A percentile compares a stretch with the other conserved stretches of the same genome.
Evolutionary conservation across 805 yeast genomes (phyloP).

Genomic region (Kodamaea laetipori): DNA sequence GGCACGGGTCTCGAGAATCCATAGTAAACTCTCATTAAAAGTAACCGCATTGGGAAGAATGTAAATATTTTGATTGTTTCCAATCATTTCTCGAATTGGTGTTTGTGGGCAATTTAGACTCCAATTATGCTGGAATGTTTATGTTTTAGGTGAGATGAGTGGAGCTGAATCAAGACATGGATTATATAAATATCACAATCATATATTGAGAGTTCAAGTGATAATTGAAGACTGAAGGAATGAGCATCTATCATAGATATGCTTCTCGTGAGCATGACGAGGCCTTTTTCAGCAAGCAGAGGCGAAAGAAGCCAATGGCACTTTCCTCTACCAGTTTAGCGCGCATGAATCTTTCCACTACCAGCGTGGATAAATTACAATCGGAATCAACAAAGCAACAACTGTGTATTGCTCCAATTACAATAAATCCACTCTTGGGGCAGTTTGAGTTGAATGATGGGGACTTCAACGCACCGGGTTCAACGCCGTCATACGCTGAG

Average conservation of each 20-base stretch:
- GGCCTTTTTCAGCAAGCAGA: constrained; percentile 15
- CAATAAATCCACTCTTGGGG: constrained; percentile 11
- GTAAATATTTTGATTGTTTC: constrained; percentile 8
- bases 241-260: constrained; percentile 42
- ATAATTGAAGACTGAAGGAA: constrained; percentile 15
- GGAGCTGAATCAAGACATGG: neutral
- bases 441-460: constrained; percentile 9
- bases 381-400: neutral
- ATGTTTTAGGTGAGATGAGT: constrained; percentile 1
- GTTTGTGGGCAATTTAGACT: neutral
- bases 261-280: constrained; percentile 41
- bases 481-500: constrained; percentile 1
- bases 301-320: constrained; percentile 6
- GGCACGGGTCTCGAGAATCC: too few relatives aligned
- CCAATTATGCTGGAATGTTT: constrained; percentile 1
- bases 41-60: constrained; percentile 7
- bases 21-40: too few relatives aligned
- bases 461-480: constrained; percentile 1
- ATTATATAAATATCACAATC: neutral
- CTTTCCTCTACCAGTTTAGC: constrained; percentile 2
- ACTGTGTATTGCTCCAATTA: neutral
- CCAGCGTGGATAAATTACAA: constrained; percentile 1
- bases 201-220: neutral
- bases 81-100: constrained; percentile 1
- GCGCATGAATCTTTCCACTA: constrained; percentile 1